Base-by-base conservation (phyloP, 495 filamentous ascomycete genomes). In the Hyaloscypha finlandica region DNA sequence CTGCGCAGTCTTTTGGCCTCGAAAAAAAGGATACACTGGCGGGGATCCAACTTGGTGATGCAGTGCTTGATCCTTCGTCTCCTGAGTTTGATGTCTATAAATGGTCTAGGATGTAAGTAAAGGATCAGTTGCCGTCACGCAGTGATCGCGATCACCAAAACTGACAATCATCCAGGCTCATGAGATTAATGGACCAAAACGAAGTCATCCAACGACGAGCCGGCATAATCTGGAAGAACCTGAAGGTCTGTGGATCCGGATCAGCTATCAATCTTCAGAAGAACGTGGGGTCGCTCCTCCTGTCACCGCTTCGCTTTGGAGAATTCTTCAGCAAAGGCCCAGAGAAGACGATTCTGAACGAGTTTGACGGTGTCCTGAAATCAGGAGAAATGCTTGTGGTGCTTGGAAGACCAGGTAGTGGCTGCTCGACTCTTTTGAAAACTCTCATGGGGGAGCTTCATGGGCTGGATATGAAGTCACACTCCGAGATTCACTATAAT, bases 321-420 rank as follows among this genome's bases (percentile, higher is more conserved):
- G 59, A 73, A 45, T 66, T 71, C 37, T 65, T 71, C 62, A 83
- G 83, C 20, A 75, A 78, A 32, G 80, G 81, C 6, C 77, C 85
- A 48, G 83, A 85, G 74, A 88, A 90, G 74, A 79, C 91, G 42
- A 93, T 94, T 64, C 79, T 95, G 35, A 85, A 85, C 33, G 77
- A 86, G 35, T 92, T 94, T 70, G 88, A 91, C 61, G 92, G 91
- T 2, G 73, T 93, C 8, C 81, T 94, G 3, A 84, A 85, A 68
- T 86, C 84, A 30, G 92, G 92, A 16, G 92, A 95, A 78, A 92
- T 92, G 88, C 79, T 95, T 51, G 81, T 94, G 20, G 91, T 94
- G 0, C 81, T 94, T 25, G 92, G 91, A 20, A 86, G 88, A 29
- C 92, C 92, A 16, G 92, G 89, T 67, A 90, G 83, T 74, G 84